A percentile compares a stretch with the other conserved stretches of the same genome.
Conservation (phyloP, 805 yeast genomes). For the Lipomyces mesembrius region DNA sequence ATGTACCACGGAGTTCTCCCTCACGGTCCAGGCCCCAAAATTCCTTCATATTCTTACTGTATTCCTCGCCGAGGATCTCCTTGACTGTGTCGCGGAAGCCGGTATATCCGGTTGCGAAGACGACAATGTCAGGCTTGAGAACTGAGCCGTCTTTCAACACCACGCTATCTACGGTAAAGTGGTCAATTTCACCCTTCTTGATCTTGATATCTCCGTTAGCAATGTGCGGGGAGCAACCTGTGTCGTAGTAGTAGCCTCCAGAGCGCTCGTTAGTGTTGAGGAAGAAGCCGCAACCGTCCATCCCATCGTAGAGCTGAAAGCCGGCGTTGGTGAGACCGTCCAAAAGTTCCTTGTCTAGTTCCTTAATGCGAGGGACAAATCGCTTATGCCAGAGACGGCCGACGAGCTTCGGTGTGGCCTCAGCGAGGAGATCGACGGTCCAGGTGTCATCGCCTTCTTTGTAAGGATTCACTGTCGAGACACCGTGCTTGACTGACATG, state of each 20-base stretch:
- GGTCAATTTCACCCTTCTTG: constrained; percentile 48
- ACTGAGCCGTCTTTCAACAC: constrained; percentile 49
- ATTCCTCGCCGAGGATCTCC: constrained; percentile 48
- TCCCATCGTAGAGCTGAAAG: constrained; percentile 51
- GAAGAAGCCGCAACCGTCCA: constrained; percentile 52
- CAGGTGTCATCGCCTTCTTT: constrained; percentile 48
- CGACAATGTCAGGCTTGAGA: constrained; percentile 49
- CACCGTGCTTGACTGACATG: constrained; percentile 48
- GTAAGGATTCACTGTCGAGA: constrained; percentile 37
- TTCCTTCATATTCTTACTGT: constrained; percentile 46
- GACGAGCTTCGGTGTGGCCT: constrained; percentile 48
- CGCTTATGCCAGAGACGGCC: constrained; percentile 49
- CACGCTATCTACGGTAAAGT: constrained; percentile 49
- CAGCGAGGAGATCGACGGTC: constrained; percentile 49
- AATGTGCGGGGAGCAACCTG: constrained; percentile 51
- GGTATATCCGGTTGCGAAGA: constrained; percentile 54
- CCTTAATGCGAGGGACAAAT: constrained; percentile 41
- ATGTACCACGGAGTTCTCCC: constrained; percentile 51
- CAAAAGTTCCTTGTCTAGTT: constrained; percentile 45
- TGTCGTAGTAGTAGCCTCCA: constrained; percentile 56
- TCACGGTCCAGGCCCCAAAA: constrained; percentile 54
- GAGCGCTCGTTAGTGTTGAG: constrained; percentile 51
- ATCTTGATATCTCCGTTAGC: constrained; percentile 50
- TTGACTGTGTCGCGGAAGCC: constrained; percentile 52
- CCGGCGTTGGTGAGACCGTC: constrained; percentile 48